These are phyloP conservation scores for Xylaria flabelliformis DNA, from an alignment of 495 filamentous ascomycete genomes.

Conservation along the genomic window DNA sequence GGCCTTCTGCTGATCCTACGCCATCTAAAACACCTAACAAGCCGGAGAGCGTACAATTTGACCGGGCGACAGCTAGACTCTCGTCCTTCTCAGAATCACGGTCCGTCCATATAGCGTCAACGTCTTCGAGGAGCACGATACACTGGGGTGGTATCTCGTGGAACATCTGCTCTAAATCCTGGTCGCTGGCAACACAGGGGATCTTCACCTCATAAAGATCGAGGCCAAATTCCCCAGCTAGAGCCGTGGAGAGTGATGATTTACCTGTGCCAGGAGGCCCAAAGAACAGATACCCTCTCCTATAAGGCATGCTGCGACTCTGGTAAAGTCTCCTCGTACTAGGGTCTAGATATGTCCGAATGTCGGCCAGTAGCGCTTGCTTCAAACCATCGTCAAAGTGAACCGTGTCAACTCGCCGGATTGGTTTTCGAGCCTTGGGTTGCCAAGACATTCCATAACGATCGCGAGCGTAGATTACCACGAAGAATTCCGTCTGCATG, in stretches of 20 bases:
- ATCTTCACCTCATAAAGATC: conserved; percentile 70
- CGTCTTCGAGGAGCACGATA: conserved; percentile 72
- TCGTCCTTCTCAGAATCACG: conserved; percentile 42
- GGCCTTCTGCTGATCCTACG: conserved; percentile 71
- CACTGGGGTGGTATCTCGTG: conserved; percentile 64
- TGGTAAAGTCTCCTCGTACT: conserved; percentile 73
- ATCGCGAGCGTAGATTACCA: conserved; percentile 48
- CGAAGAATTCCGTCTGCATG: conserved; percentile 52
- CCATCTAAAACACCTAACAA: conserved; percentile 77
- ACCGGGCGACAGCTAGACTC: conserved; percentile 31
- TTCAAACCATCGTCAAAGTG: conserved; percentile 65
- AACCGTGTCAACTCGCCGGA: conserved; percentile 54
- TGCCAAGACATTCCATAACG: conserved; percentile 51
- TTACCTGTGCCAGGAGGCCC: conserved; percentile 74
- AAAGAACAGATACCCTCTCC: conserved; percentile 67
- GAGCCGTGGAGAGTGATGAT: conserved; percentile 65
- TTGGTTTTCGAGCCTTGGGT: conserved; percentile 51
- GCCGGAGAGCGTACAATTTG: conserved; percentile 63
- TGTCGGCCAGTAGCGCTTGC: conserved; percentile 69
- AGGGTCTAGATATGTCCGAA: conserved; percentile 80
- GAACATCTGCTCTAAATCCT: conserved; percentile 61
- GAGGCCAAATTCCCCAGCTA: conserved; percentile 68
- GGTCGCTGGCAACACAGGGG: conserved; percentile 52
- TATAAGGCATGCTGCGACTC: conserved; percentile 69
- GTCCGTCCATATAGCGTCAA: conserved; percentile 65